Percentiles rank a stretch among this genome's conserved stretches.
phyloP scores from a whole-genome alignment of 345 rosid species.

The Lepidium didymum region DNA sequence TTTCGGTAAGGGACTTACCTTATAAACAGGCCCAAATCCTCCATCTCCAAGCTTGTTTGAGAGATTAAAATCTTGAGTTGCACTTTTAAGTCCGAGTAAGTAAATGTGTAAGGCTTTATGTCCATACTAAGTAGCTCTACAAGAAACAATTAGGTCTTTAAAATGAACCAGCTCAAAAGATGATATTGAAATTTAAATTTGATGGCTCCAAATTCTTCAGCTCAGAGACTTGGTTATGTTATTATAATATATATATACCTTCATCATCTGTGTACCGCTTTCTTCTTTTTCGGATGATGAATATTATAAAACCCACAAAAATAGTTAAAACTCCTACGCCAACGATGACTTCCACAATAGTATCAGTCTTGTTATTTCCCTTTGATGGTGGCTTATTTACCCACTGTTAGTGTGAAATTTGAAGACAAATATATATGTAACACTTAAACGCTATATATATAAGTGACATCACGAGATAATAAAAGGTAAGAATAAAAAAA shows the following conservation, averaged over 20 bases:
- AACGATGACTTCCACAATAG: constrained; percentile 22
- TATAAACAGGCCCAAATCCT: constrained; percentile 65
- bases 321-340: constrained; percentile 20
- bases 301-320: constrained; percentile 15
- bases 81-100: constrained; percentile 46
- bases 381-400: constrained; percentile 37
- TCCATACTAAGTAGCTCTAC: constrained; percentile 45
- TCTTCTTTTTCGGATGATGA: too few species aligned
- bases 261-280: too few species aligned
- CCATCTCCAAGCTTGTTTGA: constrained; percentile 67
- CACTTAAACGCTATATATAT: not conserved
- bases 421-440: not conserved
- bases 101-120: constrained; percentile 46
- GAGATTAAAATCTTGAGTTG: constrained; percentile 47
- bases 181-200: not conserved
- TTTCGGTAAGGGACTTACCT: constrained; percentile 27
- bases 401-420: constrained; percentile 57
- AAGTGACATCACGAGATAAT: not conserved
- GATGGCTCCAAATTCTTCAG: not conserved
- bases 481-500: not conserved
- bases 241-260: not conserved
- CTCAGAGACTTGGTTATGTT: not conserved
- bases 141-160: not conserved
- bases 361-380: constrained; percentile 12
- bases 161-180: not conserved